Percentiles rank a stretch among this genome's conserved stretches.
Evolutionary conservation across 345 rosid species (phyloP).

Genomic region (Pistacia integerrima): DNA sequence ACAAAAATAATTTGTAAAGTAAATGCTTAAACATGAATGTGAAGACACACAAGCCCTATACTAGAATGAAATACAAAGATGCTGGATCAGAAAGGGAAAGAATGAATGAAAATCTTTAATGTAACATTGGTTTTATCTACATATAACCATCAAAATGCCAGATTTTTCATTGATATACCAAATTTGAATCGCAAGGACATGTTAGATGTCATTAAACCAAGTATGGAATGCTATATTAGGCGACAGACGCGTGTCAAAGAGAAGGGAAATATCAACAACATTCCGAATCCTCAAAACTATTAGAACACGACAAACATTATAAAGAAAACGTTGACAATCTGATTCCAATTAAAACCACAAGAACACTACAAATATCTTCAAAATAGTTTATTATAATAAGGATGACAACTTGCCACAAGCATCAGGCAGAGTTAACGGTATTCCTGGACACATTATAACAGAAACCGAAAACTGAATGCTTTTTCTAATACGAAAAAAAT

Average conservation of each 20-base stretch:
- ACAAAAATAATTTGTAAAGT: not conserved
- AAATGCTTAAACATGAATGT: not conserved
- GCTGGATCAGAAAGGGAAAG: not conserved
- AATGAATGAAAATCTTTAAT: not conserved
- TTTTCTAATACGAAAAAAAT: not conserved
- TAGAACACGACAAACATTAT: not conserved
- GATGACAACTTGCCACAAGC: not conserved
- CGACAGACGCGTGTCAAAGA: conserved; percentile 12
- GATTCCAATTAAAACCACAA: not conserved
- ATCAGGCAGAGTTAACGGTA: not conserved
- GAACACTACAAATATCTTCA: not conserved
- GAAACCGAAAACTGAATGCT: conserved; percentile 1
- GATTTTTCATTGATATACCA: not conserved
- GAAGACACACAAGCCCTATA: not conserved
- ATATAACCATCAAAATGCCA: not conserved
- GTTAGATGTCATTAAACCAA: not conserved
- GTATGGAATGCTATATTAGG: not conserved
- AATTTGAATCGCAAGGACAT: not conserved
- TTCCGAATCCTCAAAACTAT: not conserved
- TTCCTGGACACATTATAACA: conserved; percentile 6
- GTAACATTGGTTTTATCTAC: not conserved
- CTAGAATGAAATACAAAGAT: not conserved
- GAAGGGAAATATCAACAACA: not conserved
- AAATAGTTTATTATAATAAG: not conserved
- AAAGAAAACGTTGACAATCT: not conserved